Conservation (phyloP, 805 yeast genomes). For the Zygoascus biomembranicola region DNA sequence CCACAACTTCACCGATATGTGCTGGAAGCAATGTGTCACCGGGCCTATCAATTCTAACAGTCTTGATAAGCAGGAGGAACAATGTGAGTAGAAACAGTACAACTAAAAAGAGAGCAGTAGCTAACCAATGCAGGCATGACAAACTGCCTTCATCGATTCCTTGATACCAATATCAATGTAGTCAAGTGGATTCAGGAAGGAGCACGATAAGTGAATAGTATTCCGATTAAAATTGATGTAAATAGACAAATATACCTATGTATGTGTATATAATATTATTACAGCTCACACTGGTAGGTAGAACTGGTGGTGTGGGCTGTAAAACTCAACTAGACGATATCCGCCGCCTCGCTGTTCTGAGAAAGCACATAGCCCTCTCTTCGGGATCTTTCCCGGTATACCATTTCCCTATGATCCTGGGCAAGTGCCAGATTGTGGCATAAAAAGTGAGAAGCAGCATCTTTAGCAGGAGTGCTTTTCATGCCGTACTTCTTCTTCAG, state of each 20-base stretch:
- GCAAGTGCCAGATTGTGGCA: conserved; percentile 11
- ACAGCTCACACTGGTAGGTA: too few relatives aligned
- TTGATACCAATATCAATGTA: conserved; percentile 80
- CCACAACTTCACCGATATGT: conserved; percentile 81
- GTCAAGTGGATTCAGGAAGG: conserved; percentile 39
- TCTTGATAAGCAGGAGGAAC: conserved; percentile 52
- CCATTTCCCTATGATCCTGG: conserved; percentile 13
- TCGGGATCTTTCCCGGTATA: conserved; percentile 3
- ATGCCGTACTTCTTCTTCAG: conserved; percentile 10
- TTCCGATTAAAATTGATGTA: background rate
- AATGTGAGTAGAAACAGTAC: conserved; percentile 34
- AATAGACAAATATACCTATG: background rate
- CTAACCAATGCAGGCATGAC: conserved; percentile 30
- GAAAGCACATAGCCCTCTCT: conserved; percentile 3
- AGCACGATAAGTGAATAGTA: conserved; percentile 10
- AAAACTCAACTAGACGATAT: background rate
- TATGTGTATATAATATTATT: background rate
- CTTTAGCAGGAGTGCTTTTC: conserved; percentile 1
- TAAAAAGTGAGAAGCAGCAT: conserved; percentile 5
- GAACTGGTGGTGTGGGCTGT: background rate
- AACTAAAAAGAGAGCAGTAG: background rate
- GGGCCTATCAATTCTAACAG: conserved; percentile 30
- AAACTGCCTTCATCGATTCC: conserved; percentile 76
- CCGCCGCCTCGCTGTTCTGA: background rate
- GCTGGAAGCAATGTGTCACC: conserved; percentile 78